phyloP scores from a whole-genome alignment of 192 early-diverging fungal genomes.

The Gryganskiella cystojenkinii region DNA sequence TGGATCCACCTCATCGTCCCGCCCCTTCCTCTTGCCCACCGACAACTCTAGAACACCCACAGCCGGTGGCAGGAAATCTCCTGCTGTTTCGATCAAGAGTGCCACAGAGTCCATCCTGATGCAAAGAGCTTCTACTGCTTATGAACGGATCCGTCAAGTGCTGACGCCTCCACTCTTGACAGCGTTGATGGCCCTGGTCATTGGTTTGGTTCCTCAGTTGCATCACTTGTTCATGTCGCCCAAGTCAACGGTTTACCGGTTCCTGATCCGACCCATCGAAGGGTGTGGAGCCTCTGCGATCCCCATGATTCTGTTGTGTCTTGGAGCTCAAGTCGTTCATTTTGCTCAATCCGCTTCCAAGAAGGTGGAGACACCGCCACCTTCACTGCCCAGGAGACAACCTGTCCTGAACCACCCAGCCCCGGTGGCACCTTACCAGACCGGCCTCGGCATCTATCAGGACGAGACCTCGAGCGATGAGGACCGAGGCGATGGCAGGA shows the following conservation, averaged over 20 bases:
- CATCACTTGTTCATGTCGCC: constrained; percentile 73
- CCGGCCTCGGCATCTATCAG: constrained; percentile 28
- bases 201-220: constrained; percentile 74
- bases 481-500: not conserved
- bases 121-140: constrained; percentile 12
- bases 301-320: constrained; percentile 79
- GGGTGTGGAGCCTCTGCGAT: constrained; percentile 84
- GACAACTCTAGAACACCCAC: not conserved
- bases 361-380: not conserved
- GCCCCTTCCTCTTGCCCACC: constrained; percentile 13
- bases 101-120: constrained; percentile 14
- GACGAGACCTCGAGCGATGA: constrained; percentile 26
- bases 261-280: constrained; percentile 74
- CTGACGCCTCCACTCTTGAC: constrained; percentile 82
- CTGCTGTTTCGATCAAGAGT: constrained; percentile 15
- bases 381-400: not conserved
- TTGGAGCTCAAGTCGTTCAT: constrained; percentile 75
- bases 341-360: constrained; percentile 12
- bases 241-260: constrained; percentile 63
- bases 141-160: constrained; percentile 41
- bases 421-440: not conserved
- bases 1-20: constrained; percentile 6
- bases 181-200: constrained; percentile 69
- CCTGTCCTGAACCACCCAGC: not conserved
- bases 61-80: not conserved